Evolutionary conservation across 495 filamentous ascomycete species (phyloP).

Genomic region (Neurospora sp.): DNA sequence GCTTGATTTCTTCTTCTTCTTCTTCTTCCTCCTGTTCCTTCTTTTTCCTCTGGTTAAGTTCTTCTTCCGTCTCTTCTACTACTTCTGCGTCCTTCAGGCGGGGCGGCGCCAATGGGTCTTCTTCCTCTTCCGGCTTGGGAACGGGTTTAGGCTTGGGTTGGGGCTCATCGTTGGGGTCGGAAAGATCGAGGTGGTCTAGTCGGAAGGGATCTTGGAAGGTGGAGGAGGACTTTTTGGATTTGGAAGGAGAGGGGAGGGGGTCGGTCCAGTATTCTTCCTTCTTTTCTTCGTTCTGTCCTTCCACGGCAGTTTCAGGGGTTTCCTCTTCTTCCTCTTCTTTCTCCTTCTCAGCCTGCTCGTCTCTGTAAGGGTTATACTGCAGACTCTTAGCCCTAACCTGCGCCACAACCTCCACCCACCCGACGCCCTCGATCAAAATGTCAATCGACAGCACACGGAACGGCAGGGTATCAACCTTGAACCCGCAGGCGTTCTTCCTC

Average conservation of each 20-base stretch:
- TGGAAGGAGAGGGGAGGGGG: not conserved
- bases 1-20: conserved; percentile 7
- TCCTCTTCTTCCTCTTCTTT: not conserved
- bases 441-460: conserved; percentile 72
- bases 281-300: not conserved
- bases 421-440: conserved; percentile 79
- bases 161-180: not conserved
- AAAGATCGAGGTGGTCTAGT: conserved; percentile 2
- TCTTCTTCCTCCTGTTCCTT: not conserved
- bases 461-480: conserved; percentile 52
- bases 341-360: not conserved
- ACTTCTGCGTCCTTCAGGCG: conserved; percentile 3
- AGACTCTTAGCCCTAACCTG: conserved; percentile 57
- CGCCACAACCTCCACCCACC: conserved; percentile 83
- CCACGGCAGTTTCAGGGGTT: not conserved
- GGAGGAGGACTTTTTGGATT: not conserved
- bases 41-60: conserved; percentile 2
- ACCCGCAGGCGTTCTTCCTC: conserved; percentile 34
- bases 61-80: conserved; percentile 2
- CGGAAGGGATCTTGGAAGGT: not conserved
- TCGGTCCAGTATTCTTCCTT: not conserved
- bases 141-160: not conserved
- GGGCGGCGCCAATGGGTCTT: not conserved
- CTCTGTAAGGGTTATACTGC: not conserved
- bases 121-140: not conserved